Base-by-base conservation (phyloP, 129 eudicot genomes). In the carrot (Daucus carota) region DNA sequence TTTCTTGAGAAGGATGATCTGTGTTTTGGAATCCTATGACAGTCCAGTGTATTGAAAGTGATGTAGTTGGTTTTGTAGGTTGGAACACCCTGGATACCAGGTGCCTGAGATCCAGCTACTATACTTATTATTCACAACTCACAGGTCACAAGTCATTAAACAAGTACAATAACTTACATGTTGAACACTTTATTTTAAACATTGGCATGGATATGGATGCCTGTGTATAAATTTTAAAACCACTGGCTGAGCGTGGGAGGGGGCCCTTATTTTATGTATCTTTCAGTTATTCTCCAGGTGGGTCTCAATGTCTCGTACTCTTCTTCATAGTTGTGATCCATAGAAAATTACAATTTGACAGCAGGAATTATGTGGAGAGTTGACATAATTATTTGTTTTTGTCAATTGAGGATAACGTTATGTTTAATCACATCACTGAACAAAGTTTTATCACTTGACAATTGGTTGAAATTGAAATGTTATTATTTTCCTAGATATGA, bases 1-100 rank as follows among this genome's bases (percentile, higher is more conserved):
- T 38, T 60, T 60, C 42, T 63, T 43, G 38, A 76, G 72, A 76
- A 62, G 40, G 32, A 76, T 63, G 67, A 45, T 70, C 22, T 69
- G 54, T 57, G 32, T 73, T 10, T 18, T 73, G 73, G 82, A 66
- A 67, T 78, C 77, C 80, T 17, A 82, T 82, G 75, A 72, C 26
- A 41, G 36, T 16, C 29, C 50, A 36, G 3, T 42, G 54, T 72
- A 8, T 72, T 38, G 46, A 70, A 22, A 40, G 50, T 70, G 59
- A 43, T 72, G 34, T 20, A 43, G 15, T 43, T 72, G 57, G 57
- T 72, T 14, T 71, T 43, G 34, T 71, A 12, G 6, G 74, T 24
- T 72, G 75, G 75, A 45, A 43, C 46, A 42, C 75, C 47, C 40
- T 72, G 54, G 57, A 72, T 72, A 13, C 75, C 57, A 72, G 75